Evolutionary conservation across 2,329 filamentous ascomycete genomes (phyloP).

Genomic region (Trichoderma hamatum): DNA sequence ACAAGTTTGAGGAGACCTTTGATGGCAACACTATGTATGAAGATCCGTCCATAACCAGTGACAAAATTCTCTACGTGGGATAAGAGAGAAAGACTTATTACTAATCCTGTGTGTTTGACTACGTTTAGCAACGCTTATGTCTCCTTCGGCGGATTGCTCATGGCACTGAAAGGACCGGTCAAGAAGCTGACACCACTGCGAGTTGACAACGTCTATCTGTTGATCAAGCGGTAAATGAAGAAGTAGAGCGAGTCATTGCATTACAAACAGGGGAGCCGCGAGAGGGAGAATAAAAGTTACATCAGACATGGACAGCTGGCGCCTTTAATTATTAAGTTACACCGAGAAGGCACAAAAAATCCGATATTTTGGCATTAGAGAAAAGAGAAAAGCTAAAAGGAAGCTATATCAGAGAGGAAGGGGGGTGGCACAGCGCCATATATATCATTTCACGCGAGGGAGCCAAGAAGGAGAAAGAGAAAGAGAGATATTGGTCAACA

Average conservation of each 20-base stretch:
- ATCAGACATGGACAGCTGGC: background rate
- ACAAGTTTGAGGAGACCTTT: conserved; percentile 79
- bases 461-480: background rate
- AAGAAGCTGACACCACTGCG: conserved; percentile 91
- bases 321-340: background rate
- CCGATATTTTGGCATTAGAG: background rate
- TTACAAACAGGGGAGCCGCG: background rate
- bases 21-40: conserved; percentile 80
- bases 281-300: background rate
- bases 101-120: background rate
- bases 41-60: background rate
- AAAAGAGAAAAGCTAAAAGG: background rate
- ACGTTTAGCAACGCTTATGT: conserved; percentile 80
- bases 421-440: background rate
- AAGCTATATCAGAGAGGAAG: background rate
- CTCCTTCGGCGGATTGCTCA: conserved; percentile 88
- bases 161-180: conserved; percentile 90
- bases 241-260: background rate
- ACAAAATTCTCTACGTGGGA: background rate
- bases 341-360: background rate
- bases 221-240: conserved; percentile 68
- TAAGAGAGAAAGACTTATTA: background rate
- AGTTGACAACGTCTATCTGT: conserved; percentile 91
- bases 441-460: background rate
- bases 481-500: conserved; percentile 1